phyloP scores from a whole-genome alignment of 768 basidiomycete species.

The Flagelloscypha sp. region DNA sequence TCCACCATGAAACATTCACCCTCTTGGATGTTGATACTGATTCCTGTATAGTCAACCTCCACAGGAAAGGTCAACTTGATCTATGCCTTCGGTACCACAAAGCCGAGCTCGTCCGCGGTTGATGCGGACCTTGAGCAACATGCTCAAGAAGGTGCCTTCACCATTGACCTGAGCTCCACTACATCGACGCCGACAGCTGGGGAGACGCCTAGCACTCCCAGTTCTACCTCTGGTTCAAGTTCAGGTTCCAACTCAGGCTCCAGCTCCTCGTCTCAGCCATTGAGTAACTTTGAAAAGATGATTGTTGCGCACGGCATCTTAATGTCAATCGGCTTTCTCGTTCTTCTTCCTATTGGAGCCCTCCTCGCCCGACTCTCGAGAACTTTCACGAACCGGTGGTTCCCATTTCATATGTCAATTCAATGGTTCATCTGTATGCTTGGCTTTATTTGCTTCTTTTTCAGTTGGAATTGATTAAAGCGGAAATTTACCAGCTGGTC shows the following conservation, averaged over 20 bases:
- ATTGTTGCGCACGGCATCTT: constrained; percentile 50
- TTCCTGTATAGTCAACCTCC: too few species aligned
- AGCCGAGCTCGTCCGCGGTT: constrained; percentile 37
- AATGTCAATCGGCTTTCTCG: constrained; percentile 40
- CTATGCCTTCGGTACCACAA: constrained; percentile 45
- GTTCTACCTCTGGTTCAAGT: constrained; percentile 2
- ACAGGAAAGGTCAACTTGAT: too few species aligned
- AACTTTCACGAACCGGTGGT: constrained; percentile 44
- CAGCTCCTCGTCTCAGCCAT: neutral
- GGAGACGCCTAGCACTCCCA: neutral
- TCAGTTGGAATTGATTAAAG: constrained; percentile 1
- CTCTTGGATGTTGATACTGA: too few species aligned
- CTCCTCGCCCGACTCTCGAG: constrained; percentile 47
- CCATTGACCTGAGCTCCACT: constrained; percentile 34
- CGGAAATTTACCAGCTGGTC: constrained; percentile 26
- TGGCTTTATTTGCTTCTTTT: constrained; percentile 9
- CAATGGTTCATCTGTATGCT: constrained; percentile 7
- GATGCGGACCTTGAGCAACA: constrained; percentile 44
- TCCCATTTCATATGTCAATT: constrained; percentile 47
- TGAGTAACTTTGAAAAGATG: constrained; percentile 38
- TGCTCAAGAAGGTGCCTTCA: constrained; percentile 28
- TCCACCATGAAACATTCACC: constrained; percentile 28
- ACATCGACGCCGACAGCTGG: constrained; percentile 13
- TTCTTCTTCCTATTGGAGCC: constrained; percentile 45
- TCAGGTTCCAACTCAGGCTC: constrained; percentile 8